Evolutionary conservation across 202 grass and related monocot genomes (phyloP).

Genomic region (Alloteropsis angusta): DNA sequence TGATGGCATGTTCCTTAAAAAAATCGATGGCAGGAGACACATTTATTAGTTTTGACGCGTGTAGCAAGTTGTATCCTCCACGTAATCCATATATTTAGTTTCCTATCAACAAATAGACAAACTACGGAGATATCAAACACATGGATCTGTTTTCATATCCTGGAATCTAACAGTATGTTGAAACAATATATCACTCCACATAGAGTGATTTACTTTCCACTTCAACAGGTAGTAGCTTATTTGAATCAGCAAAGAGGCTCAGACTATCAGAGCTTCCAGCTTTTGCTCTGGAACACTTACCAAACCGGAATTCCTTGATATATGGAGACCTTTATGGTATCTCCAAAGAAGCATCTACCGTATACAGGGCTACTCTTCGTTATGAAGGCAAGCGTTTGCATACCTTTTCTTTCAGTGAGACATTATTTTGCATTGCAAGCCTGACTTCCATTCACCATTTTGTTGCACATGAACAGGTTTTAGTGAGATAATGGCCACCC

Average conservation of each 20-base stretch:
- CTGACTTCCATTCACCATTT: conserved; percentile 9
- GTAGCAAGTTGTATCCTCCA: no score
- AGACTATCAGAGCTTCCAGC: conserved; percentile 67
- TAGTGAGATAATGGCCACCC: conserved; percentile 78
- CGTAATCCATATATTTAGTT: background rate
- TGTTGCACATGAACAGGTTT: conserved; percentile 53
- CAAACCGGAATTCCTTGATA: conserved; percentile 83
- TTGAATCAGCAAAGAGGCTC: conserved; percentile 59
- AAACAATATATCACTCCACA: background rate
- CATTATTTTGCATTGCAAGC: background rate
- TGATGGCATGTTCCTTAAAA: background rate
- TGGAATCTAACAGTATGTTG: background rate
- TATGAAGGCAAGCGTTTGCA: conserved; percentile 58
- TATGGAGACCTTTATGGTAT: conserved; percentile 91
- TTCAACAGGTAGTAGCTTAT: conserved; percentile 55
- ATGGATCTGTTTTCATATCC: background rate
- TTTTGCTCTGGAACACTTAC: conserved; percentile 87
- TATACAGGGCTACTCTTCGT: conserved; percentile 91
- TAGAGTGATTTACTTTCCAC: conserved; percentile 9
- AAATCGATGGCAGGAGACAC: background rate
- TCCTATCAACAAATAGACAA: background rate
- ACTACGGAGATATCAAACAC: background rate
- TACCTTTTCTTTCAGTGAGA: background rate
- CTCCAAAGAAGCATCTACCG: conserved; percentile 69
- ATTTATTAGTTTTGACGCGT: background rate